Base-by-base conservation (phyloP, 2,329 filamentous ascomycete genomes). In the Neurospora sp. region DNA sequence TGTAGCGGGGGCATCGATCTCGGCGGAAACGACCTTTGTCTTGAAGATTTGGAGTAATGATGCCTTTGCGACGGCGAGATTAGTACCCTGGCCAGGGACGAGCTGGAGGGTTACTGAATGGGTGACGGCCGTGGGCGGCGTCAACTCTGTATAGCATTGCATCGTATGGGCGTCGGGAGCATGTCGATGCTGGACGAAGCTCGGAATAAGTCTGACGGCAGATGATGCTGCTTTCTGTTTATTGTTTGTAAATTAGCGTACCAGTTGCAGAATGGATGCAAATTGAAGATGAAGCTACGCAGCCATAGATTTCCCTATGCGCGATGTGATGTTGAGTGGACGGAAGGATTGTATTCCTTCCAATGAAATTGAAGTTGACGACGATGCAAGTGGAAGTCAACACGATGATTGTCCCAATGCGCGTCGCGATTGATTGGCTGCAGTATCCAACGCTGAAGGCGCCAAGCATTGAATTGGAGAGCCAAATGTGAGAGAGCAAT, bases 71-170 rank as follows among this genome's bases (percentile, higher is more conserved):
- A 99, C 89, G 74, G 97, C 84, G 74, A 99, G 87, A 79, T 98
- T 97, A 80, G 87, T 91, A 75, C 91, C 88, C 73, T 89, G 86
- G 67, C 92, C 82, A 66, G 91, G 91, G 66, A 91, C 85, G 78
- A 99, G 93, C 41, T 93, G 88, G 52, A 97, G 82, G 71, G 85
- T 87, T 77, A 97, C 82, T 73, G 94, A 92, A 82, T 97, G 91
- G 77, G 93, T 94, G 82, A 98, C 93, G 79, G 94, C 94, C 79
- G 94, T 96, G 69, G 96, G 94, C 83, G 95, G 92, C 80, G 93
- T 89, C 80, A 99, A 86, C 86, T 99, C 96, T 78, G 93, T 94
- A 83, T 98, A 98, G 85, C 93, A 97, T 88, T 98, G 95, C 95
- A 98, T 98, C 23, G 67, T 72, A 46, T 68, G 76, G 75, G 73